Base-by-base conservation (phyloP, 2,329 filamentous ascomycete genomes). In the Sclerotinia minor region DNA sequence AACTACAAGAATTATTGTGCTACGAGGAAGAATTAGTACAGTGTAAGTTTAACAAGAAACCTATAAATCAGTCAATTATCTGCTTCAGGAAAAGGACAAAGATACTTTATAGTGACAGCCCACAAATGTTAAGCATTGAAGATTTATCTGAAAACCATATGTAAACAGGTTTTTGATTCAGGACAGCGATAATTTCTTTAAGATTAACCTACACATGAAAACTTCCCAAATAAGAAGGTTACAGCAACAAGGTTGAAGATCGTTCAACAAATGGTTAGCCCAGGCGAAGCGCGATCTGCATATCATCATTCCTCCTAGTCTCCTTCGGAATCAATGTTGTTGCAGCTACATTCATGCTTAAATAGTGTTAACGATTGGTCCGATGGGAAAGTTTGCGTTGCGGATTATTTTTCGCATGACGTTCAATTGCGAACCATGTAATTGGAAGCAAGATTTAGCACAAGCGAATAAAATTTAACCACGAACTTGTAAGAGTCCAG, bases 401-500 rank as follows among this genome's bases (percentile, higher is more conserved):
- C 38, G 9, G n/a, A 45, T 21, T 19, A 29, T 21, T 21, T 21
- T 24, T 44, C 29, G 38, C 15, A 35, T 35, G 5, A 9, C 5
- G 17, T 45, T 21, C 5, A 15, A 45, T 13, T 59, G 24, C 5
- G 24, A 11, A n/a, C 21, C 19, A 19, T 6, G 24, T 15, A 6
- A 6, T 15, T 29, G 24, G 9, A 21, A 13, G 11, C 19, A 6
- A 19, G 2, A 59, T 17, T 5, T 21, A 59, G 38, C 9, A 59
- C n/a, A 24, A 59, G 15, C 5, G 15, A 26, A 24, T 26, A 11
- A 13, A 0, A 7, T 29, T 29, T n/a, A 19, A 21, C 9, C 26
- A n/a, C 13, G 19, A 45, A 1, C 8, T 4, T 13, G 1, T 4
- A 15, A 1, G 5, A 2, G 17, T 4, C 5, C 26, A 17, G 17